phyloP scores from a whole-genome alignment of 192 early-diverging fungal genomes.

The Rhizophagus sp. region DNA sequence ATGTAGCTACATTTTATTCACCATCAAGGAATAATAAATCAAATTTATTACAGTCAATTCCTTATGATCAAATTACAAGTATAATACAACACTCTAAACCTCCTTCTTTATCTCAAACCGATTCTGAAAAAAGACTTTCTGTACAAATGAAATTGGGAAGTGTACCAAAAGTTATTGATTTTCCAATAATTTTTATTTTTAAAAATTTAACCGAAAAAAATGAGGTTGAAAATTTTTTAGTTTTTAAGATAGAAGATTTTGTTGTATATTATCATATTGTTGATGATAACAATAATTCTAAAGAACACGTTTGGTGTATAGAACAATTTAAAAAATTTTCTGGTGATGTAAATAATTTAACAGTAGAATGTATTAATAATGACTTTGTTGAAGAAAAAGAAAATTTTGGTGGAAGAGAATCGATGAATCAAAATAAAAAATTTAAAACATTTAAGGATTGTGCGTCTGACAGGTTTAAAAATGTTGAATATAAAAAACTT shows the following conservation, averaged over 20 bases:
- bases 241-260: background rate
- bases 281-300: background rate
- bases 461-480: background rate
- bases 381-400: background rate
- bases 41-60: background rate
- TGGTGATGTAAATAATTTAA: background rate
- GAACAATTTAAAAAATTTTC: background rate
- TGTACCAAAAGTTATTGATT: background rate
- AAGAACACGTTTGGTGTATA: slow-evolving; percentile 5
- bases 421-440: background rate
- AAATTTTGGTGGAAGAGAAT: background rate
- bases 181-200: slow-evolving; percentile 3
- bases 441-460: background rate
- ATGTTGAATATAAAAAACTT: slow-evolving; percentile 4
- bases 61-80: background rate
- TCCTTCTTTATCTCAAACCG: background rate
- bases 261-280: background rate
- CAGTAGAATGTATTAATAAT: background rate
- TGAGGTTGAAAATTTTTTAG: background rate
- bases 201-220: background rate
- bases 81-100: background rate
- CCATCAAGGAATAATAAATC: background rate
- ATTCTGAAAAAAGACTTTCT: background rate
- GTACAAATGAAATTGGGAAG: slow-evolving; percentile 8
- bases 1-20: background rate